Conservation (phyloP, 2,329 filamentous ascomycete species). For the Pseudogymnoascus verrucosus region DNA sequence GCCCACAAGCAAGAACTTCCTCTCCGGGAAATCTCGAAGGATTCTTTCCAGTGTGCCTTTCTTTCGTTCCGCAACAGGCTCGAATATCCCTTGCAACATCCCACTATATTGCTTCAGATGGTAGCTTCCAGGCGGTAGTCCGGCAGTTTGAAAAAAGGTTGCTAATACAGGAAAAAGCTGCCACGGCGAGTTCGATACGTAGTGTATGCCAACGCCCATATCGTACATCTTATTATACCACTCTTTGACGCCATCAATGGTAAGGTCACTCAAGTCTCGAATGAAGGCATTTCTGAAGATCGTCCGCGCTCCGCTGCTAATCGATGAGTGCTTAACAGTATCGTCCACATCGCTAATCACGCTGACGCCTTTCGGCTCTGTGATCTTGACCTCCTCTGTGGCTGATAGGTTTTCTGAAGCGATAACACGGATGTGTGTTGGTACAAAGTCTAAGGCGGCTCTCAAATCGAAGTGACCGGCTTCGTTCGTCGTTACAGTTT, state of each 20-base stretch:
- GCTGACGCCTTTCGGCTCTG: conserved; percentile 73
- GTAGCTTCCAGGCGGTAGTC: conserved; percentile 78
- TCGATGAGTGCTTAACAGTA: conserved; percentile 92
- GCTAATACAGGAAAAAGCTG: conserved; percentile 87
- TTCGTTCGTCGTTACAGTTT: conserved; percentile 77
- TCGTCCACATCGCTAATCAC: conserved; percentile 97
- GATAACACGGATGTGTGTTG: conserved; percentile 79
- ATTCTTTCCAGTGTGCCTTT: conserved; percentile 80
- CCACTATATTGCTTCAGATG: conserved; percentile 95
- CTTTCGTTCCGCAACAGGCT: conserved; percentile 92
- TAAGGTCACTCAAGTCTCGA: conserved; percentile 71
- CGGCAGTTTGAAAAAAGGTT: conserved; percentile 72
- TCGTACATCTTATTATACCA: conserved; percentile 77
- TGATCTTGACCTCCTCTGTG: conserved; percentile 69
- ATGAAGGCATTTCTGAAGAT: conserved; percentile 97
- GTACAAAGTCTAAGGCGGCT: conserved; percentile 78
- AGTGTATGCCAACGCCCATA: conserved; percentile 83
- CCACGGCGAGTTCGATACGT: conserved; percentile 99
- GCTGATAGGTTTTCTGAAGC: conserved; percentile 79
- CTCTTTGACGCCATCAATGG: conserved; percentile 76
- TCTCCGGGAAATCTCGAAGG: conserved; percentile 77
- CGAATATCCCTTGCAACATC: conserved; percentile 96
- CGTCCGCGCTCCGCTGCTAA: conserved; percentile 76
- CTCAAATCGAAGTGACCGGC: conserved; percentile 80
- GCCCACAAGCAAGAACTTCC: conserved; percentile 84